Base-by-base conservation (phyloP, 805 yeast species). In the Yamadazyma tumulicola region DNA sequence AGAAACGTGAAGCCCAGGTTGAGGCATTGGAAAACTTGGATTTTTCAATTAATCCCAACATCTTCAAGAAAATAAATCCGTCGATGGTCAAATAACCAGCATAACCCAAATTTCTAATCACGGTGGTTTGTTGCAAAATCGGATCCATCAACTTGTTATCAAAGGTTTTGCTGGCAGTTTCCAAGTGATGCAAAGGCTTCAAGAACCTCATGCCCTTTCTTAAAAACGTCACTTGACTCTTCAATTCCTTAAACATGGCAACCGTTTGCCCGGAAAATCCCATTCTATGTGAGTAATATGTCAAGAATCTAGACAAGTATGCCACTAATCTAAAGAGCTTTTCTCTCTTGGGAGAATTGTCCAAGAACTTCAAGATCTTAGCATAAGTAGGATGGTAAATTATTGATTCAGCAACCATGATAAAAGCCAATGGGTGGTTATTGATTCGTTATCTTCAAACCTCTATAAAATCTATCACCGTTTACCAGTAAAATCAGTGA, bases 201-300 rank as follows among this genome's bases (percentile, higher is more conserved):
- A 87, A 75, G 52, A 82, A 78, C 52, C 97, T 76, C 67, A 89
- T 63, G 15, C 88, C 80, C 65, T 91, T 91, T 57, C 97, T 79
- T 43, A 85, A 71, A 39, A 81, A 57, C 2, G 85, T 73, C 19
- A 86, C 72, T 44, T 82, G 78, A 29, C 54, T 55, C 61, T 81
- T 85, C 42, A 87, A 57, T 15, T 71, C 65, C 46, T 72, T 73
- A 55, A 78, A 71, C 39, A 73, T 55, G 30, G 59, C 57, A 21
- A 81, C 72, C 6, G 67, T 45, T 34, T 68, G 71, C 36, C 55
- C 55, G 19, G 76, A 49, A 51, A 64, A 75, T 14, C 85, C 86
- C 46, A 68, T 62, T 48, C 79, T 73, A 29, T 69, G 67, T 32
- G 75, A 67, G 53, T 79, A 77, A 57, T 67, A 82, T 12, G 84